A percentile compares a stretch with the other conserved stretches of the same genome.
Evolutionary conservation across 108 stramenopile genomes (phyloP).

Genomic region (Tribonema minus): DNA sequence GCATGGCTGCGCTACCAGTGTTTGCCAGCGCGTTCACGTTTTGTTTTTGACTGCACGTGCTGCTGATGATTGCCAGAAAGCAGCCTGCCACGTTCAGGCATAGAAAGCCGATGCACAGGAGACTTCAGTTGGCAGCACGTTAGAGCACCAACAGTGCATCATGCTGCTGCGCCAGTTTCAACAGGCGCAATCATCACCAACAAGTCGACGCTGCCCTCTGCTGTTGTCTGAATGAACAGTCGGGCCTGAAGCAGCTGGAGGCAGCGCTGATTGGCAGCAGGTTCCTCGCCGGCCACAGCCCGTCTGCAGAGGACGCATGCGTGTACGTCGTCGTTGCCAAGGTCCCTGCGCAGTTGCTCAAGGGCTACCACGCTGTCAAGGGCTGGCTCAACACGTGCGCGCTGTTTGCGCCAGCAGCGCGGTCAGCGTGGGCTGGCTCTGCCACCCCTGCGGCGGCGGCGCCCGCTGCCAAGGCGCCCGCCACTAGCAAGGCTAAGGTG

Average conservation of each 20-base stretch:
- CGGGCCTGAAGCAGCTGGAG: neutral
- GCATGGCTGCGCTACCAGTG: no score
- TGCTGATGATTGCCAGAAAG: conserved; percentile 10
- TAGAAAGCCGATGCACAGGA: neutral
- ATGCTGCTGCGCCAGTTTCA: neutral
- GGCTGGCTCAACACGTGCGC: conserved; percentile 39
- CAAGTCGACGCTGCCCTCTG: no score
- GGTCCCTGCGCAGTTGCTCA: neutral
- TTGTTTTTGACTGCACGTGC: conserved; percentile 10
- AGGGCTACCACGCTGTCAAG: conserved; percentile 5
- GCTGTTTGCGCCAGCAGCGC: conserved; percentile 26
- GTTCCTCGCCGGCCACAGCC: conserved; percentile 22
- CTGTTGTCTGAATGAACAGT: neutral
- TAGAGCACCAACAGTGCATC: neutral
- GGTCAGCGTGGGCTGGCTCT: conserved; percentile 17
- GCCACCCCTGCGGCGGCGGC: neutral
- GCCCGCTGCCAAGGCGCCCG: neutral
- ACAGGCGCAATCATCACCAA: neutral
- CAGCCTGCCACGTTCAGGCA: neutral
- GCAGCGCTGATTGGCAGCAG: conserved; percentile 7
- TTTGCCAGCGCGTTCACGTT: neutral
- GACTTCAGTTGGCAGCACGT: neutral
- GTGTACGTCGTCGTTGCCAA: conserved; percentile 1
- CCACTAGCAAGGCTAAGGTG: neutral
- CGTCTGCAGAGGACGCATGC: conserved; percentile 12